These are phyloP conservation scores for Danielia reshetovae DNA, from an alignment of 805 yeast species.

Conservation along the genomic window DNA sequence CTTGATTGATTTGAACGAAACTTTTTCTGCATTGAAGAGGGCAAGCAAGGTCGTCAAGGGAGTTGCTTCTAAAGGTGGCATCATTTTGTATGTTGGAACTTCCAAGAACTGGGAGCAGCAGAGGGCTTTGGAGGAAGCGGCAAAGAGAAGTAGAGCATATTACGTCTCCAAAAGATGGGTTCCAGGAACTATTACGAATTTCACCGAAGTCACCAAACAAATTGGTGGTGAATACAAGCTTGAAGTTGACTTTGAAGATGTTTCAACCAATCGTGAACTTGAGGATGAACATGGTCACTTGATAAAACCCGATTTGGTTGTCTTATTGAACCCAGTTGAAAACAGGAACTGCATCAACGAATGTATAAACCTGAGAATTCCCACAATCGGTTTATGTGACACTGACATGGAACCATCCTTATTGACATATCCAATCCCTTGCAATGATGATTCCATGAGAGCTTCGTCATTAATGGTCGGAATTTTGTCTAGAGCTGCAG, in stretches of 20 bases:
- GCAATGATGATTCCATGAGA: slow-evolving; percentile 88
- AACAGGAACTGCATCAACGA: slow-evolving; percentile 77
- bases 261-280: slow-evolving; percentile 58
- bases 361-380: slow-evolving; percentile 77
- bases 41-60: slow-evolving; percentile 86
- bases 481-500: slow-evolving; percentile 80
- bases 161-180: slow-evolving; percentile 86
- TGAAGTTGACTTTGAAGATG: slow-evolving; percentile 74
- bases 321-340: slow-evolving; percentile 83
- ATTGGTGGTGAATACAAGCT: slow-evolving; percentile 27
- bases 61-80: slow-evolving; percentile 79
- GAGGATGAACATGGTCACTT: slow-evolving; percentile 44
- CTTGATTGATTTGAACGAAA: slow-evolving; percentile 84
- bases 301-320: slow-evolving; percentile 85
- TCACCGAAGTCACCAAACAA: slow-evolving; percentile 63
- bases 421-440: slow-evolving; percentile 93
- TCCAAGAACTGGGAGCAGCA: slow-evolving; percentile 63
- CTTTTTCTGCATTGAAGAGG: slow-evolving; percentile 67
- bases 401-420: slow-evolving; percentile 88
- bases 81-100: slow-evolving; percentile 81
- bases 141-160: slow-evolving; percentile 71
- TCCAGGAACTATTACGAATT: slow-evolving; percentile 91
- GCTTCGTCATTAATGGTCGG: slow-evolving; percentile 78
- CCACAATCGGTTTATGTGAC: slow-evolving; percentile 91
- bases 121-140: slow-evolving; percentile 73